Conservation (phyloP, 1,284 basidiomycete species). For the Sanghuangporus baumii region DNA sequence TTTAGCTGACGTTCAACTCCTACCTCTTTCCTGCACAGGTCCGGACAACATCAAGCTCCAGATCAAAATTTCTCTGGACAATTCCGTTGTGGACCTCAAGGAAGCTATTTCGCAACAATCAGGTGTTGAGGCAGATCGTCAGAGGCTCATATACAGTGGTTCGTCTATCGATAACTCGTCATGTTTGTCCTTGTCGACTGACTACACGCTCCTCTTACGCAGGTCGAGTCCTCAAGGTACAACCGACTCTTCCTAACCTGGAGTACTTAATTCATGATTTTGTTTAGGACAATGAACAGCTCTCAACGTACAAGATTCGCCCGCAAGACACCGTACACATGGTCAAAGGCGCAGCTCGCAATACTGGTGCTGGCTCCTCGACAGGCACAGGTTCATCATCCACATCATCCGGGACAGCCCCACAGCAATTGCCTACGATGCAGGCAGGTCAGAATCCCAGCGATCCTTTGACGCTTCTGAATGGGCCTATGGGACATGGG, state of each 20-base stretch:
- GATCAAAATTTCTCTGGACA: slow-evolving; percentile 72
- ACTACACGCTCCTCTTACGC: slow-evolving; percentile 1
- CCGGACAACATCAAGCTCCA: slow-evolving; percentile 82
- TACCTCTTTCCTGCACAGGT: slow-evolving; percentile 38
- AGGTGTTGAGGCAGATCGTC: slow-evolving; percentile 80
- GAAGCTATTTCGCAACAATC: slow-evolving; percentile 77
- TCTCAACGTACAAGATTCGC: slow-evolving; percentile 87
- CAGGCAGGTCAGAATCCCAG: slow-evolving; percentile 79
- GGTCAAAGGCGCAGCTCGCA: slow-evolving; percentile 79
- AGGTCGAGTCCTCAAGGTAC: slow-evolving; percentile 72
- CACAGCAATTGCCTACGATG: slow-evolving; percentile 66
- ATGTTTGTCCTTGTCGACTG: not conserved
- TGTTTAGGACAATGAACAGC: slow-evolving; percentile 71
- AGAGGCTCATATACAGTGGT: slow-evolving; percentile 87
- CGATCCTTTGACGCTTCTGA: slow-evolving; percentile 73
- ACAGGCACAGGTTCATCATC: slow-evolving; percentile 26
- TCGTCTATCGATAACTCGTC: slow-evolving; percentile 22
- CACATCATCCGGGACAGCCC: slow-evolving; percentile 23
- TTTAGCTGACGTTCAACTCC: not conserved
- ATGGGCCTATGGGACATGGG: slow-evolving; percentile 65
- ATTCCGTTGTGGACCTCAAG: slow-evolving; percentile 83
- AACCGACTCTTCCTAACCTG: not conserved
- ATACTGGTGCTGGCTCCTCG: slow-evolving; percentile 29
- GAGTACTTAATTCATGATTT: not conserved
- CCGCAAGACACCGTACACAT: slow-evolving; percentile 85